Evolutionary conservation across 805 yeast genomes (phyloP).

Genomic region (Yamadazyma philogaea): DNA sequence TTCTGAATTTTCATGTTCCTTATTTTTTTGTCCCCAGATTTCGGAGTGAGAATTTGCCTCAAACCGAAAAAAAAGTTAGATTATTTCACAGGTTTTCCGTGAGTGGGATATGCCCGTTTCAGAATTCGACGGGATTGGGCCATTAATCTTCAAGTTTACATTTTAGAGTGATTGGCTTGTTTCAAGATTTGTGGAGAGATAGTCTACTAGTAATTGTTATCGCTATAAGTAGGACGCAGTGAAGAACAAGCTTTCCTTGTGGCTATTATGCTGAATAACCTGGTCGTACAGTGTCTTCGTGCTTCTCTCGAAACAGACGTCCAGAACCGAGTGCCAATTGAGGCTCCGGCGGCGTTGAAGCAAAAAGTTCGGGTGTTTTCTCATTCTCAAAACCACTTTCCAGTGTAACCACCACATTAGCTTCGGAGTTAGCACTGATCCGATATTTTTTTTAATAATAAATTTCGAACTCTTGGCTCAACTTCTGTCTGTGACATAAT

Average conservation of each 20-base stretch:
- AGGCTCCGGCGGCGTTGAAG: no score
- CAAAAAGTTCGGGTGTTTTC: neutral
- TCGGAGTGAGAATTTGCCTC: slow-evolving; percentile 14
- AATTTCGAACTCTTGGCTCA: neutral
- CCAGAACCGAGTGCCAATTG: no score
- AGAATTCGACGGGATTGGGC: neutral
- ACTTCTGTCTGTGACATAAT: no score
- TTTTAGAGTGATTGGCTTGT: neutral
- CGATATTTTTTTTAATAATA: no score
- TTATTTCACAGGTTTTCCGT: slow-evolving; percentile 6
- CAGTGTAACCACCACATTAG: neutral
- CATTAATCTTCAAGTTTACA: neutral
- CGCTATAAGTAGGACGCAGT: no score
- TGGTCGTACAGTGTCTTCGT: no score
- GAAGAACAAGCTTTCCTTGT: no score
- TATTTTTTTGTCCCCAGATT: slow-evolving; percentile 15
- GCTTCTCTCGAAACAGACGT: no score
- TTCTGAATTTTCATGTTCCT: slow-evolving; percentile 2
- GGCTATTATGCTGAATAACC: no score
- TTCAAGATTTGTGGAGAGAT: neutral
- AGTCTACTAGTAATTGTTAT: no score
- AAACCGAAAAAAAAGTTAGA: slow-evolving; percentile 2
- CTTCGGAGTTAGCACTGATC: slow-evolving; percentile 1
- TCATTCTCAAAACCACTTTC: slow-evolving; percentile 3
- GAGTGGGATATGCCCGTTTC: slow-evolving; percentile 1